Base-by-base conservation (phyloP, 768 basidiomycete species). In the Suillus luteus region DNA sequence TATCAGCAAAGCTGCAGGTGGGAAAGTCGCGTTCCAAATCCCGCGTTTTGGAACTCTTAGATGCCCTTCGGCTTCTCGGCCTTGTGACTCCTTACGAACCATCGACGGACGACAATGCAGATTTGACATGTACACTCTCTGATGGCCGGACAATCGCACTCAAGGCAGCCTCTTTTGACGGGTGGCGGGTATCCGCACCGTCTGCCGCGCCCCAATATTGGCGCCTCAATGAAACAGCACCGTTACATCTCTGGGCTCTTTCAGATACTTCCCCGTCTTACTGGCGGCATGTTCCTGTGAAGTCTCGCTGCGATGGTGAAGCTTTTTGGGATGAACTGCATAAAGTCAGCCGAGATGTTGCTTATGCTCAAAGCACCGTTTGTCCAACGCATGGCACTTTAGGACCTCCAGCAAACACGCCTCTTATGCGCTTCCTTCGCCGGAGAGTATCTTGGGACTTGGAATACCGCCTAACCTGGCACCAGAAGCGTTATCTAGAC, bases 401-500 rank as follows among this genome's bases (percentile, higher is more conserved):
- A 60, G 61, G n/a, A 72, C 70, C n/a, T 63, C 72, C 68, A 44
- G 69, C 73, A 14, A 72, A 69, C 24, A 51, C 76, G 24, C 69
- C 72, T 33, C 68, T 84, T 17, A 78, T 76, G 58, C 80, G 81
- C 62, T 82, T 82, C n/a, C 76, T 91, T n/a, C 84, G 86, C 48
- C 85, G 88, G 19, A 67, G 74, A 27, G 76, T 75, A 2, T 86
- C 87, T 2, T 93, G 92, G 92, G 81, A 77, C 38, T 71, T 81
- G 15, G 71, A 79, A 6, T 93, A 92, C 69, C 77, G 81, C 61
- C 74, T 93, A 55, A 85, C 88, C 0, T 86, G 84, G 82, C 82
- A 85, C 70, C 92, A 93, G 73, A 83, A 78, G 46, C 83, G 84
- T 62, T 92, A 87, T 74, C 75, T 93, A 65, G 80, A 79, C 48